A percentile compares a stretch with the other conserved stretches of the same genome.
These are phyloP conservation scores for Capronia epimyces DNA, from an alignment of 2,329 filamentous ascomycete species.

Conservation along the genomic window DNA sequence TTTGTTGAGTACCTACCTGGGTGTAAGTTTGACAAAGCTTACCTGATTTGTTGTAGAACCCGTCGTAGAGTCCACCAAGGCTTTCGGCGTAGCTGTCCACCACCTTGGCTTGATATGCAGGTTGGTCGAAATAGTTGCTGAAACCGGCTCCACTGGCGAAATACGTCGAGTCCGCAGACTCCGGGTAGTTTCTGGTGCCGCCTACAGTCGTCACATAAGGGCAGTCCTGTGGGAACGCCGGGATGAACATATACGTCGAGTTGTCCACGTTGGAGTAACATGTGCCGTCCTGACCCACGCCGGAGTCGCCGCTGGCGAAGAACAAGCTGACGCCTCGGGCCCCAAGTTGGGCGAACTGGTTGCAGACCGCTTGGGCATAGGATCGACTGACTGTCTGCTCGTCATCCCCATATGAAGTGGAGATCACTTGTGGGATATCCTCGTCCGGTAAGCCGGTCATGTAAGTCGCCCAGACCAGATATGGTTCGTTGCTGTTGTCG, in stretches of 20 bases:
- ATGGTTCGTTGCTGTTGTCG: slow-evolving; percentile 22
- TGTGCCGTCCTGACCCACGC: slow-evolving; percentile 46
- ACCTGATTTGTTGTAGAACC: slow-evolving; percentile 56
- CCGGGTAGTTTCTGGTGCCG: slow-evolving; percentile 47
- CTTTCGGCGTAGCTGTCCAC: slow-evolving; percentile 43
- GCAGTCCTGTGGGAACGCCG: slow-evolving; percentile 54
- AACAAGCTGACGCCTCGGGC: slow-evolving; percentile 63
- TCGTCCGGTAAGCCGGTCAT: slow-evolving; percentile 33
- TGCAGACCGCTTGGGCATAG: slow-evolving; percentile 58
- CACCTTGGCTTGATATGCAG: slow-evolving; percentile 44
- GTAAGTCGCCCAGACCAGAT: slow-evolving; percentile 20
- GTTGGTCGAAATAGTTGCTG: slow-evolving; percentile 45
- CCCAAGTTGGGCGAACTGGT: slow-evolving; percentile 59
- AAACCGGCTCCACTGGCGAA: slow-evolving; percentile 45
- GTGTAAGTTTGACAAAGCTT: slow-evolving; percentile 30
- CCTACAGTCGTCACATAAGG: slow-evolving; percentile 62
- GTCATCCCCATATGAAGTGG: slow-evolving; percentile 61
- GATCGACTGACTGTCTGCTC: slow-evolving; percentile 58
- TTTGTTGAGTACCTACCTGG: too few relatives aligned
- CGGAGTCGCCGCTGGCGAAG: slow-evolving; percentile 58
- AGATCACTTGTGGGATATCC: slow-evolving; percentile 55
- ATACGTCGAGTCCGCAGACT: slow-evolving; percentile 34
- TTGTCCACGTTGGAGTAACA: slow-evolving; percentile 54
- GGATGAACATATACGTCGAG: slow-evolving; percentile 48
- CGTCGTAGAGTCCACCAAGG: slow-evolving; percentile 44